Percentiles rank a stretch among this genome's conserved stretches.
Evolutionary conservation across 768 basidiomycete species (phyloP).

Genomic region (Lentinus brumalis): DNA sequence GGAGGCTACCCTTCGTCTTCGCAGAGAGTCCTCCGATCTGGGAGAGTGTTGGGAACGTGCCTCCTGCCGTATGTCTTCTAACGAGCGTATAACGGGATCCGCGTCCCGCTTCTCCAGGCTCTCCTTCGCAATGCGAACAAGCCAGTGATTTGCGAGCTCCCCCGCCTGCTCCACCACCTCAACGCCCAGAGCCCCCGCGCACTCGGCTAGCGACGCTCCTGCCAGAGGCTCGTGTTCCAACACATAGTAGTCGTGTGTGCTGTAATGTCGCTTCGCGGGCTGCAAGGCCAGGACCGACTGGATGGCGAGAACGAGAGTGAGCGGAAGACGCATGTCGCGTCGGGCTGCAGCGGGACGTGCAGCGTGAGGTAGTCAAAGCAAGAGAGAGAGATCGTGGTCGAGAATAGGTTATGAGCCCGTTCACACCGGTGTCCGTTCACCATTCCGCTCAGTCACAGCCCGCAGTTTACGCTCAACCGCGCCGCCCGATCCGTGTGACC

Average conservation of each 20-base stretch:
- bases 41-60: constrained; percentile 27
- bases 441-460: neutral
- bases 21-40: constrained; percentile 43
- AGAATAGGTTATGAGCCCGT: constrained; percentile 2
- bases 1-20: constrained; percentile 48
- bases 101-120: constrained; percentile 35
- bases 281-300: constrained; percentile 34
- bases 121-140: constrained; percentile 63
- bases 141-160: constrained; percentile 79
- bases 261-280: constrained; percentile 56
- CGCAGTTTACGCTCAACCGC: too few relatives aligned
- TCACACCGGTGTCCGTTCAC: constrained; percentile 9
- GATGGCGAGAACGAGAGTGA: constrained; percentile 32
- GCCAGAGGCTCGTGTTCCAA: constrained; percentile 61
- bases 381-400: constrained; percentile 4
- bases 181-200: constrained; percentile 63
- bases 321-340: constrained; percentile 24
- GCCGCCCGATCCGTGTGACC: too few relatives aligned
- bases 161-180: constrained; percentile 90
- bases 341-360: constrained; percentile 8
- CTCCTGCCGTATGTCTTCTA: constrained; percentile 44
- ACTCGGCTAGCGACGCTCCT: constrained; percentile 58
- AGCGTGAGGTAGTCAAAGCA: neutral
- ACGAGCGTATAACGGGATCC: constrained; percentile 54
- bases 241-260: constrained; percentile 81